Percentiles rank a stretch among this genome's conserved stretches.
phyloP scores from a whole-genome alignment of 129 eudicot genomes.

The Flaveria ramosissima region DNA sequence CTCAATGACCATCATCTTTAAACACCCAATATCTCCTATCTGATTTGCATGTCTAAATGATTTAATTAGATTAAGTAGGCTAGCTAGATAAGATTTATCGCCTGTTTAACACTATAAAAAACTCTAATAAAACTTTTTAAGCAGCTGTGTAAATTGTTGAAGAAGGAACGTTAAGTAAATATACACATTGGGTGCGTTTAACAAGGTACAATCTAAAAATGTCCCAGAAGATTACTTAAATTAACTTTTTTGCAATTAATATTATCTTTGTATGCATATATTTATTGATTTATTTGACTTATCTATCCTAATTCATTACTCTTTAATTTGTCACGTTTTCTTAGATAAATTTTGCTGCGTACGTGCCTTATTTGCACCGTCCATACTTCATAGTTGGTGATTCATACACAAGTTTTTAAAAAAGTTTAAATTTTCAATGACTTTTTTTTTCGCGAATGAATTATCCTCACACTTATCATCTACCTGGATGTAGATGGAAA shows the following conservation, averaged over 20 bases:
- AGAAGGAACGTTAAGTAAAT: too few species aligned
- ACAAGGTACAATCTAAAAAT: background rate
- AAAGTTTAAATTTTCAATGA: background rate
- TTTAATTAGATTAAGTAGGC: too few species aligned
- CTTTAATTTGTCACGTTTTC: background rate
- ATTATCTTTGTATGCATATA: background rate
- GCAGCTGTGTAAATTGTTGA: too few species aligned
- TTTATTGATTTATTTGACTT: background rate
- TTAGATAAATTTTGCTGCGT: background rate
- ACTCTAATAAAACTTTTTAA: too few species aligned
- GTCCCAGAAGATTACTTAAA: background rate
- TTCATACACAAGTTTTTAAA: background rate
- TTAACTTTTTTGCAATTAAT: too few species aligned
- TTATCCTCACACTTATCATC: background rate
- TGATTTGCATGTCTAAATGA: too few species aligned
- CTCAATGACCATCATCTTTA: too few species aligned
- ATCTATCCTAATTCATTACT: background rate
- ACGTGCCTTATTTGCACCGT: conserved; percentile 11
- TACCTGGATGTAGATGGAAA: too few species aligned
- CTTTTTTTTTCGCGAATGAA: background rate
- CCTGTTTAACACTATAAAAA: too few species aligned
- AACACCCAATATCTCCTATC: too few species aligned
- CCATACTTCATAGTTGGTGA: background rate
- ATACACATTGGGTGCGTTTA: too few species aligned
- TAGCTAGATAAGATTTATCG: too few species aligned